A percentile compares a stretch with the other conserved stretches of the same genome.
These are phyloP conservation scores for Botryotinia calthae DNA, from an alignment of 2,329 filamentous ascomycete species.

Conservation along the genomic window DNA sequence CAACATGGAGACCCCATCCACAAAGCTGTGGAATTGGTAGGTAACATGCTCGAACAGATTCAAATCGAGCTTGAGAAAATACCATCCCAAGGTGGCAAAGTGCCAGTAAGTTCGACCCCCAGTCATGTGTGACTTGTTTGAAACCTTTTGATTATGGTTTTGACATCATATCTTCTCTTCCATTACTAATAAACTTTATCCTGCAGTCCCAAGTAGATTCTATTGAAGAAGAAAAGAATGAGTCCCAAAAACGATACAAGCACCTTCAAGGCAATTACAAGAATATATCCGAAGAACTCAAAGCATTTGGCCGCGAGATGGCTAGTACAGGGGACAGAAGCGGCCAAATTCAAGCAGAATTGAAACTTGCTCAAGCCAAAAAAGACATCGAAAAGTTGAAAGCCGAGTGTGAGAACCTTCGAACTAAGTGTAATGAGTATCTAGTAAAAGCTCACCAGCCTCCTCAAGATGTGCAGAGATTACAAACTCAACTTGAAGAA, in stretches of 20 bases:
- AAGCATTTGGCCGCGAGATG: neutral
- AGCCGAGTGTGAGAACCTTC: neutral
- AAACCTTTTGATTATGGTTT: neutral
- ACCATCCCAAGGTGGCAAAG: neutral
- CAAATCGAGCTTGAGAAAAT: neutral
- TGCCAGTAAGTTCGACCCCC: neutral
- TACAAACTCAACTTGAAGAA: neutral
- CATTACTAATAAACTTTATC: neutral
- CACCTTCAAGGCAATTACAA: neutral
- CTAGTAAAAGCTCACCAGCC: neutral
- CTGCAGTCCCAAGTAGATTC: neutral
- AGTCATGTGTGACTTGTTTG: no score
- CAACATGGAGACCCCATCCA: neutral
- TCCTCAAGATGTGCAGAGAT: neutral
- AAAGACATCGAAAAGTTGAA: neutral
- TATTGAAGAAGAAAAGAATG: neutral
- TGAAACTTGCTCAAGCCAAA: neutral
- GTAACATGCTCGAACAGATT: neutral
- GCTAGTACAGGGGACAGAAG: neutral
- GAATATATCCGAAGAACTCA: neutral
- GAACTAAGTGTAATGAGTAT: neutral
- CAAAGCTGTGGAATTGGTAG: neutral
- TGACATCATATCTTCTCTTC: neutral
- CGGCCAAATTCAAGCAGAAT: neutral
- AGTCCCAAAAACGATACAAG: neutral